Evolutionary conservation across 2,329 filamentous ascomycete genomes (phyloP).

Genomic region (Nemania abortiva): DNA sequence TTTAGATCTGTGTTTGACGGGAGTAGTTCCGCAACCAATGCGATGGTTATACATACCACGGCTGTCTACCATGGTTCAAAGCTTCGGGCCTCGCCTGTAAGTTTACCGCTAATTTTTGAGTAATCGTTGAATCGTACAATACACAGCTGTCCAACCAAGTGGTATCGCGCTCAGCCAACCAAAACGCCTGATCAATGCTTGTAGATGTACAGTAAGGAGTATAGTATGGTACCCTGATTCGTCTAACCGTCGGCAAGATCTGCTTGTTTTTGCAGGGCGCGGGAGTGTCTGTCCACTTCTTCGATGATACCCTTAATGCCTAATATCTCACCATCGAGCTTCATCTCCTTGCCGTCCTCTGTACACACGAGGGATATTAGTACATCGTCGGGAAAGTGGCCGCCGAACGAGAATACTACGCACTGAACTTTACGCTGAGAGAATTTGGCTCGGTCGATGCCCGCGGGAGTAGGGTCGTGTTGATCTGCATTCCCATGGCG

Average conservation of each 20-base stretch:
- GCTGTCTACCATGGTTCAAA: background rate
- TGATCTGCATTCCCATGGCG: conserved; percentile 78
- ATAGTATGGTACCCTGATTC: conserved; percentile 14
- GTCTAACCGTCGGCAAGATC: conserved; percentile 69
- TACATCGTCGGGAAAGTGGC: background rate
- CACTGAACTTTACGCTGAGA: conserved; percentile 88
- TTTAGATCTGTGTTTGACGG: background rate
- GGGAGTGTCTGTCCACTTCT: conserved; percentile 91
- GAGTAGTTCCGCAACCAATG: background rate
- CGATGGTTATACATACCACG: too few relatives aligned
- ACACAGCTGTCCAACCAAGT: conserved; percentile 20
- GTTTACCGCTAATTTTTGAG: conserved; percentile 1
- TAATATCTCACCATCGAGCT: conserved; percentile 82
- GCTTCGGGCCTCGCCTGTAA: background rate
- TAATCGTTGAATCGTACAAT: conserved; percentile 14
- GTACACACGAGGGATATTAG: conserved; percentile 11
- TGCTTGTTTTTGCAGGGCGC: conserved; percentile 82
- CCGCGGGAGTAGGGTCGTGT: conserved; percentile 79
- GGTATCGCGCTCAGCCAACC: conserved; percentile 31
- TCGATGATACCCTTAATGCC: conserved; percentile 88
- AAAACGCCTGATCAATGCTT: conserved; percentile 46
- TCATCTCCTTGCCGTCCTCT: conserved; percentile 95
- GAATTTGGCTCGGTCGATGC: conserved; percentile 75
- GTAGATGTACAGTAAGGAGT: conserved; percentile 36
- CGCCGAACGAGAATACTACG: conserved; percentile 46